Evolutionary conservation across 371 early-diverging fungal species (phyloP), one percentile per base, ranked within the genome.

Genomic region (Funneliformis caledonium): DNA sequence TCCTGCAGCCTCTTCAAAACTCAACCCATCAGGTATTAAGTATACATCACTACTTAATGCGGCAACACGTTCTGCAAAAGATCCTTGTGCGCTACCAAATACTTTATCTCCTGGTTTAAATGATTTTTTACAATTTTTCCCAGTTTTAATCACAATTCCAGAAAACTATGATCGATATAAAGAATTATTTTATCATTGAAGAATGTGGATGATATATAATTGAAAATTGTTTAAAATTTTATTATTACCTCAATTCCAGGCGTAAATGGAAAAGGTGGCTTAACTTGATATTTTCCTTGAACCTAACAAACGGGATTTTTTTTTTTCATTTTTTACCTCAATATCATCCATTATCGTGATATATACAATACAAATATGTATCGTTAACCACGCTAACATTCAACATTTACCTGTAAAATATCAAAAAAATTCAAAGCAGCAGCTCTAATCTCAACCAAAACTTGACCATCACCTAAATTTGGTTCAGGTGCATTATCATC

Each of bases 391-490:
- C 8, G 1, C 37, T 4, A 43, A 22, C 8, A 26, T 19, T 31
- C 26, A 26, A 31, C 5, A 42, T 50, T 75, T 86, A 93, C 92
- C 92, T 93, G 90, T 31, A 96, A 89, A 60, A 94, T 93, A 80
- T 96, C 97, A 79, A 93, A 94, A 83, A 94, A 96, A 87, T 95
- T 95, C 76, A 93, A 86, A 22, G 95, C 95, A 19, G 86, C 88
- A 0, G 96, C 94, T 74, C 92, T 91, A 72, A 95, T 88, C 73
- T 91, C 87, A 12, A 96, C 88, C 50, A 94, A 89, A 9, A 95
- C 78, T 70, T 94, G 91, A 45, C 87, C 89, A 52, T 88, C 84
- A 74, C 89, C 87, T 72, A 89, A 90, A 59, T 83, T 84, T 0
- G 92, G 90, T 19, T 91, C 90, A 14, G 93, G 88, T 26, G 89